Conservation (phyloP, 345 rosid species). For the Mercurialis annua region DNA sequence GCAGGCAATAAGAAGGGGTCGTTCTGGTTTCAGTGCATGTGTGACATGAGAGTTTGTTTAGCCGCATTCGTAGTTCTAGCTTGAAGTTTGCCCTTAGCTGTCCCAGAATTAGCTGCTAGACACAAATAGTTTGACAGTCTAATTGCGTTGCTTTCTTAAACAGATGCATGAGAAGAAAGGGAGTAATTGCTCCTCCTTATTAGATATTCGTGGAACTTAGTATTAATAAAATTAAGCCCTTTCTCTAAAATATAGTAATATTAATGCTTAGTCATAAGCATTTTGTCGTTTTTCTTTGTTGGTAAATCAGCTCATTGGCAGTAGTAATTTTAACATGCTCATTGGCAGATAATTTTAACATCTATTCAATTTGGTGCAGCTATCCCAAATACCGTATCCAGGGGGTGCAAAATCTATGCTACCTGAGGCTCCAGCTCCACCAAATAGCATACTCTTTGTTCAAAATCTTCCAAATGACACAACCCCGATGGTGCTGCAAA, state of each 20-base stretch:
- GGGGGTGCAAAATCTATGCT: conserved; percentile 57
- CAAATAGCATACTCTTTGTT: conserved; percentile 85
- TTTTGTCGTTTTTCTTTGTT: not conserved
- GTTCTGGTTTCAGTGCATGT: too few relatives aligned
- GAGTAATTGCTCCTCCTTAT: not conserved
- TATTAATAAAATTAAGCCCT: not conserved
- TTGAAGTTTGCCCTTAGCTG: not conserved
- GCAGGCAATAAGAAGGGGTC: too few relatives aligned
- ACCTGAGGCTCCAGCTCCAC: conserved; percentile 92
- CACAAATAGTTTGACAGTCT: not conserved
- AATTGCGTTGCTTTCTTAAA: too few relatives aligned
- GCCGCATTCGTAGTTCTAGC: not conserved
- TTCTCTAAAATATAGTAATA: not conserved
- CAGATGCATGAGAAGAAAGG: not conserved
- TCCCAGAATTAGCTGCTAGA: not conserved
- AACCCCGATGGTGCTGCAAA: conserved; percentile 75
- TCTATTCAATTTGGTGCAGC: conserved; percentile 41
- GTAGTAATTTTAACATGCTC: too few relatives aligned
- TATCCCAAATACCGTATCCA: conserved; percentile 79
- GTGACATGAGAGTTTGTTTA: too few relatives aligned
- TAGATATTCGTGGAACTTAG: not conserved
- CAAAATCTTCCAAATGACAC: conserved; percentile 91
- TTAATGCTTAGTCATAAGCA: not conserved
- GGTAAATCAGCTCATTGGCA: too few relatives aligned
- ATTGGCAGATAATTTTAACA: not conserved